Base-by-base conservation (phyloP, 768 basidiomycete genomes). In the Mycena sanguinolenta region DNA sequence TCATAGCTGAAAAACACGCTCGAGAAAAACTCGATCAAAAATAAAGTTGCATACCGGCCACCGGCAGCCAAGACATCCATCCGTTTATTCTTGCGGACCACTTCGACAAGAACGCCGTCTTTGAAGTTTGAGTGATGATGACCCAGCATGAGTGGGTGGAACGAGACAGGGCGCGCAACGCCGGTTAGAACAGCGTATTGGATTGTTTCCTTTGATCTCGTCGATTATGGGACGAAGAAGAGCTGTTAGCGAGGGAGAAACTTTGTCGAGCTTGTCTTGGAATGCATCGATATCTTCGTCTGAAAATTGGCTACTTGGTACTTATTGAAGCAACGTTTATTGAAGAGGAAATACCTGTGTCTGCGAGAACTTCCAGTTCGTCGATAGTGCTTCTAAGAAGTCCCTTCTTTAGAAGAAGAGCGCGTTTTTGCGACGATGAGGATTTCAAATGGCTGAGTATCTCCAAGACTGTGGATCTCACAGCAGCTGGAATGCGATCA, bases 31-130 rank as follows among this genome's bases (percentile, higher is more conserved):
- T 61, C 23, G 58, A 63, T 34, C 73, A 21, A 57, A 53, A 4
- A n/a, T 62, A 14, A 42, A 8, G 44, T 36, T 46, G 70, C 86
- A 58, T 64, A 94, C 94, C 94, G 86, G 74, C 95, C 95, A 63
- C 93, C 95, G n/a, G 88, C 89, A 34, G 94, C 95, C 23, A 96
- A 86, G 10, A 94, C 85, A 65, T 95, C 94, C 2, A 83, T 80
- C 23, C 86, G 86, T 76, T 91, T 94, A 72, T 84, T 88, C 60
- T 87, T 88, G 67, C 89, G 85, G 14, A 91, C 89, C 1, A 95
- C 89, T 74, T 95, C 94, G 58, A 96, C 85, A 54, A 94, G 83
- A 36, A 95, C 83, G 0, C 95, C 95, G 57, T 91, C 88, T 42
- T 88, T 89, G 83, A 94, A 94, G 74, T 91, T 84, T 1, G 82